These are phyloP conservation scores for Trapa bicornis DNA, from an alignment of 345 rosid species.

Conservation along the genomic window DNA sequence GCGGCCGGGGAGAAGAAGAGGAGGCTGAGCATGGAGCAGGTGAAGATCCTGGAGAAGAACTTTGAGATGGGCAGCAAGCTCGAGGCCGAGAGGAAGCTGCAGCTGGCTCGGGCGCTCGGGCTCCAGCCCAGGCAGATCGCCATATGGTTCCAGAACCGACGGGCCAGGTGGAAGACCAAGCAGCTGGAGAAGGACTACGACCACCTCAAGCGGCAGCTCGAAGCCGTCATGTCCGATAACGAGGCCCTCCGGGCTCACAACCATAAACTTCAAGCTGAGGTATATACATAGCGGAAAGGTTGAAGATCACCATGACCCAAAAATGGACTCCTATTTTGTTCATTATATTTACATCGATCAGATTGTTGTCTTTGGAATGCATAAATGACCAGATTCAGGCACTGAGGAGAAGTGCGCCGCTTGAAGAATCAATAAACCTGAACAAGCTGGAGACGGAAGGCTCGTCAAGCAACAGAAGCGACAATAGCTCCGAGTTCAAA, in stretches of 20 bases:
- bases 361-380: background rate
- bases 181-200: conserved; percentile 96
- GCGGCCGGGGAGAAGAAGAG: conserved; percentile 84
- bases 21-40: conserved; percentile 89
- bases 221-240: conserved; percentile 63
- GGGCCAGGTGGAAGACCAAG: conserved; percentile 96
- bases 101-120: conserved; percentile 82
- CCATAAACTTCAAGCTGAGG: conserved; percentile 83
- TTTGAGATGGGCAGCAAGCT: conserved; percentile 95
- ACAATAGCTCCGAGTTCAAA: conserved; percentile 72
- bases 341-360: background rate
- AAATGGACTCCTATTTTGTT: background rate
- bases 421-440: conserved; percentile 69
- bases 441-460: conserved; percentile 86
- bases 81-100: conserved; percentile 97
- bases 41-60: conserved; percentile 83
- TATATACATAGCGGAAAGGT: conserved; percentile 1
- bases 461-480: conserved; percentile 87
- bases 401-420: conserved; percentile 64
- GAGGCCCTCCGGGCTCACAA: conserved; percentile 76
- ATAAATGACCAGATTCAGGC: conserved; percentile 50
- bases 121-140: conserved; percentile 97
- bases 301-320: background rate
- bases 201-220: conserved; percentile 67
- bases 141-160: conserved; percentile 95